Base-by-base conservation (phyloP, 2,329 filamentous ascomycete genomes). In the Xylariomycetidae sp. region DNA sequence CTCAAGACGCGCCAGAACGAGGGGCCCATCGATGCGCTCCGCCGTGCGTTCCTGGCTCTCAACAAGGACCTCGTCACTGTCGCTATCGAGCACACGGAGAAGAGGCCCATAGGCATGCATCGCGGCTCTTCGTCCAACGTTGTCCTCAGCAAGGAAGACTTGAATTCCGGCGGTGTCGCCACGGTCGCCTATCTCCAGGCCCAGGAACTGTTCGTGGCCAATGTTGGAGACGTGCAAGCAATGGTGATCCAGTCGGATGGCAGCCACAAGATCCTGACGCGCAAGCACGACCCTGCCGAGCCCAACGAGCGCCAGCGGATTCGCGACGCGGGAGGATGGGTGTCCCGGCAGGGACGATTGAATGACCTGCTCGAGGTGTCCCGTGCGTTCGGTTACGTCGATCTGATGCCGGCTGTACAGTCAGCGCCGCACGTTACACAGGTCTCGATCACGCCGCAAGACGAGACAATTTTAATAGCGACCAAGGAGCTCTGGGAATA, bases 401-500 rank as follows among this genome's bases (percentile, higher is more conserved):
- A 93, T 45, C 71, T 94, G 55, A 90, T 95, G 69, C 92, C 92
- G 3, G 82, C 88, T 6, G 84, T 98, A 19, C 89, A 95, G 58
- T 90, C 93, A 10, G 86, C 88, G 9, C 92, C 92, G 2, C 74
- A 94, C 52, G 80, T 95, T 31, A 74, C 76, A 46, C 82, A 88
- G 43, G 70, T 89, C 41, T 83, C 78, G 1, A 73, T 96, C 34
- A 81, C 79, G 29, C 87, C 95, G 43, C 81, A 87, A 37, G 90
- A 98, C 55, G 92, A 98, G 59, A 90, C 94, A 64, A 83, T 98
- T 33, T 65, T 98, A 32, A 71, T 98, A 38, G 92, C 89, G 3
- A 95, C 89, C 6, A 81, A 79, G 44, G 90, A 98, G 55, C 74
- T 98, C 8, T 98, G 92, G 92, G 89, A 96, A 44, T 95, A 89